Evolutionary conservation across 2,329 filamentous ascomycete species (phyloP).

Genomic region (Lasiodiplodia citricola): DNA sequence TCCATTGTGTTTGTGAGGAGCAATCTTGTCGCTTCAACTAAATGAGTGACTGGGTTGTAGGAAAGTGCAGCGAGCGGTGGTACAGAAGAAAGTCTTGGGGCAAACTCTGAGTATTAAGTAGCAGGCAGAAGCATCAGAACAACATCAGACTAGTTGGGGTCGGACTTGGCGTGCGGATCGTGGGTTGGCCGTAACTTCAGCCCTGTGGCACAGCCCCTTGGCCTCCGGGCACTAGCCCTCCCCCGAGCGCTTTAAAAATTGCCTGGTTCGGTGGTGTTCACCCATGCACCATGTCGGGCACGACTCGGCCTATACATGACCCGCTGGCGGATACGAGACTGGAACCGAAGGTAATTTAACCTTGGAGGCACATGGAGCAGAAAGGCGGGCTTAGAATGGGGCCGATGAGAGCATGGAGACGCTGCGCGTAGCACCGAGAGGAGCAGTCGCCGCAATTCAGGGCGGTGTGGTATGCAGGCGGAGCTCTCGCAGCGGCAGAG

Average conservation of each 20-base stretch:
- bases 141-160: slow-evolving; percentile 39
- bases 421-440: not conserved
- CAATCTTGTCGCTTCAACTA: not conserved
- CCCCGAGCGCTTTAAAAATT: slow-evolving; percentile 7
- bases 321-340: slow-evolving; percentile 8
- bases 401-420: not conserved
- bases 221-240: not conserved
- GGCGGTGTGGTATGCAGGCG: not conserved
- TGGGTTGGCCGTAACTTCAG: slow-evolving; percentile 33
- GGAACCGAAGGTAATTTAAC: not conserved
- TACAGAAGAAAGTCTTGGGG: not conserved
- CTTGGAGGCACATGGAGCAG: not conserved
- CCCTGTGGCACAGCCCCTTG: slow-evolving; percentile 19
- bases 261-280: not conserved
- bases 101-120: not conserved
- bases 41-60: not conserved
- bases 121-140: slow-evolving; percentile 35
- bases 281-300: not conserved
- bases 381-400: not conserved
- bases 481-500: slow-evolving; percentile 1
- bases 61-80: slow-evolving; percentile 8
- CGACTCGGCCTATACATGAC: not conserved
- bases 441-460: not conserved
- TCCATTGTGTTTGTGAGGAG: slow-evolving; percentile 17
- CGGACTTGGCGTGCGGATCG: slow-evolving; percentile 37